Conservation (phyloP, 2,329 filamentous ascomycete species). For the Graphilbum sp. region DNA sequence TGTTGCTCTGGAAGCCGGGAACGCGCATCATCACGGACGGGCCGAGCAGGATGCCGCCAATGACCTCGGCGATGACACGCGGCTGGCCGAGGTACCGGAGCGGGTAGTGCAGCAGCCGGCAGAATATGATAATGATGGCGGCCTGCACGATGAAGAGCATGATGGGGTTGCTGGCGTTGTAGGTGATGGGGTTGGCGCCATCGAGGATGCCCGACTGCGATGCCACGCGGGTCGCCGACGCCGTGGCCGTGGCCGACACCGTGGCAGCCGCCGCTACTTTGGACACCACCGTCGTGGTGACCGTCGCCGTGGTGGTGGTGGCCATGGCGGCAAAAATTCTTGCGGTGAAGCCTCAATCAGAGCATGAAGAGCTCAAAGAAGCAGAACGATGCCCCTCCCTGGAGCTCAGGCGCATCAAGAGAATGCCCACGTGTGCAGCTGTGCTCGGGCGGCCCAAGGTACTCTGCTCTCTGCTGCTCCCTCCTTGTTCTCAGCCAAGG, state of each 20-base stretch:
- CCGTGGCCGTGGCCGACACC: conserved; percentile 13
- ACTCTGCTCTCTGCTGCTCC: no score
- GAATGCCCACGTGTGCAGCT: no score
- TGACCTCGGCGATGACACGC: conserved; percentile 55
- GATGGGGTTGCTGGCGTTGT: conserved; percentile 48
- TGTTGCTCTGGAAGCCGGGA: conserved; percentile 56
- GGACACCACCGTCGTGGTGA: conserved; percentile 5
- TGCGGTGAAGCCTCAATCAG: no score
- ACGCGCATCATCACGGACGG: conserved; percentile 81
- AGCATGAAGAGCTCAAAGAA: no score
- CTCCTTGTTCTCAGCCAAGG: no score
- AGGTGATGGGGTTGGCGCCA: conserved; percentile 43
- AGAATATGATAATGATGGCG: conserved; percentile 58
- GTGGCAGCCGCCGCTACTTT: conserved; percentile 1
- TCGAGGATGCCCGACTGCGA: conserved; percentile 40
- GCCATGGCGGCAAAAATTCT: no score
- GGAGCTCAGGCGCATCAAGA: no score
- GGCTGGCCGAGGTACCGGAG: conserved; percentile 56
- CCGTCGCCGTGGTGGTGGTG: conserved; percentile 1
- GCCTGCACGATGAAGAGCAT: conserved; percentile 50
- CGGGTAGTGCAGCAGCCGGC: conserved; percentile 54
- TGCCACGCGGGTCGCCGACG: conserved; percentile 12
- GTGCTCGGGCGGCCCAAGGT: no score
- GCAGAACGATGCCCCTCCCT: no score
- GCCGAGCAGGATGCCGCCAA: conserved; percentile 64